phyloP scores from a whole-genome alignment of 164 flowering plant genomes.

The Piper betle region DNA sequence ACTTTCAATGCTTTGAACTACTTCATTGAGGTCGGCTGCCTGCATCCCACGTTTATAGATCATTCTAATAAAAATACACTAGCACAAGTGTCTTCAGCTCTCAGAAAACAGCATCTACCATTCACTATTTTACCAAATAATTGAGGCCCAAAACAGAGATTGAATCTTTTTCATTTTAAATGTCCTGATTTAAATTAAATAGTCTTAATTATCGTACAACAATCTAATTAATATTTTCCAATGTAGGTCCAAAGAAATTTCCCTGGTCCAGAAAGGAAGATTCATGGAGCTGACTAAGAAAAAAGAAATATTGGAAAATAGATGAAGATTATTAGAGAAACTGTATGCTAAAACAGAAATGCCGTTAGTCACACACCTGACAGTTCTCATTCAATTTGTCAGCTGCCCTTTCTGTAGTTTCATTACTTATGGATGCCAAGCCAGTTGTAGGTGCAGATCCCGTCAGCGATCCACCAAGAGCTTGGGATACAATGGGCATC shows the following conservation, averaged over 20 bases:
- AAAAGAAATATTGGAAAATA: neutral
- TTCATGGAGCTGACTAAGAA: neutral
- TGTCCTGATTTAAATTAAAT: no score
- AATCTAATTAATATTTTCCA: no score
- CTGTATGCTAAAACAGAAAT: neutral
- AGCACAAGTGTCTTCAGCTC: no score
- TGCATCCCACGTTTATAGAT: constrained; percentile 7
- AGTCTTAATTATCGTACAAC: no score
- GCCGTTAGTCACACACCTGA: constrained; percentile 16
- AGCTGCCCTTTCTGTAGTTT: constrained; percentile 14
- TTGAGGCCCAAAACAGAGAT: no score
- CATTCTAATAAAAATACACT: no score
- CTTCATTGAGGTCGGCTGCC: constrained; percentile 28
- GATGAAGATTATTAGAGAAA: neutral
- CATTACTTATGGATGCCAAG: constrained; percentile 5
- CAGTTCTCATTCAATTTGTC: constrained; percentile 11
- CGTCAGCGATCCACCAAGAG: constrained; percentile 37
- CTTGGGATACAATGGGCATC: constrained; percentile 93
- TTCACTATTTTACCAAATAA: no score
- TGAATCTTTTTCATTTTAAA: no score
- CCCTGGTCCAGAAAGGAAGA: no score
- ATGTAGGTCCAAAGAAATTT: no score
- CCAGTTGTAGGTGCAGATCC: constrained; percentile 13
- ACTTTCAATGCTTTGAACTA: constrained; percentile 32
- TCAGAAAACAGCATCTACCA: no score